Percentiles rank a stretch among this genome's conserved stretches.
Evolutionary conservation across 352 stramenopile genomes (phyloP).

Genomic region (Phytophthora tubulina): DNA sequence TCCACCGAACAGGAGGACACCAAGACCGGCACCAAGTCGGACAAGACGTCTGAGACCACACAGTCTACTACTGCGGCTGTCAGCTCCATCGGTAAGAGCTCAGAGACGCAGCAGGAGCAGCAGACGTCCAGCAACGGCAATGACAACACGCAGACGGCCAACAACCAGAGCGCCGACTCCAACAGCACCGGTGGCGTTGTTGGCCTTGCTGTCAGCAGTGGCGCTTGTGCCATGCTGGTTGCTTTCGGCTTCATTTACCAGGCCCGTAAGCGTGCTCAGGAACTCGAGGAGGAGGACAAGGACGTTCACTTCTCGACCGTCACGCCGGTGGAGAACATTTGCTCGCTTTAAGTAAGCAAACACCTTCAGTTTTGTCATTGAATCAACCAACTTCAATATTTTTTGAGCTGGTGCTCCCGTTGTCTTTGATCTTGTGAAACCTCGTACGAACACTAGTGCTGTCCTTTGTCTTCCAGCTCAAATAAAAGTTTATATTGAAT

Average conservation of each 20-base stretch:
- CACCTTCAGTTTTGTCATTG: conserved; percentile 22
- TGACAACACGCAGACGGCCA: conserved; percentile 44
- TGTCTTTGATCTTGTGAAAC: not conserved
- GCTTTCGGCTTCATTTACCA: conserved; percentile 86
- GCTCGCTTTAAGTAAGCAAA: conserved; percentile 53
- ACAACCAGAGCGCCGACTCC: conserved; percentile 45
- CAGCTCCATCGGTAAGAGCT: conserved; percentile 40
- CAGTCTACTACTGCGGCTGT: conserved; percentile 31
- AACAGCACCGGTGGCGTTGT: conserved; percentile 20
- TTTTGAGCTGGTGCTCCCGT: conserved; percentile 22
- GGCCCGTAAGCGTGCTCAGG: conserved; percentile 68
- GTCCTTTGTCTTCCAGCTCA: not conserved
- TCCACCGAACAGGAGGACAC: conserved; percentile 29
- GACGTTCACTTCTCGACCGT: conserved; percentile 55
- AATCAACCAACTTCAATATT: conserved; percentile 37
- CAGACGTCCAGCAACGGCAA: conserved; percentile 36
- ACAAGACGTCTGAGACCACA: conserved; percentile 31
- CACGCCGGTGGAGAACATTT: conserved; percentile 63
- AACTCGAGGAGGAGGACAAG: conserved; percentile 70
- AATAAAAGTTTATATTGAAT: conserved; percentile 10
- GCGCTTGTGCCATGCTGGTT: conserved; percentile 53
- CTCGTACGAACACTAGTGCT: not conserved
- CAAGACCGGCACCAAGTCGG: conserved; percentile 29
- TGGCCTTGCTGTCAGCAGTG: conserved; percentile 43
- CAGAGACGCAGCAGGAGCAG: conserved; percentile 34